Conservation (phyloP, 192 early-diverging fungal genomes). For the Gaertneriomyces sp. region DNA sequence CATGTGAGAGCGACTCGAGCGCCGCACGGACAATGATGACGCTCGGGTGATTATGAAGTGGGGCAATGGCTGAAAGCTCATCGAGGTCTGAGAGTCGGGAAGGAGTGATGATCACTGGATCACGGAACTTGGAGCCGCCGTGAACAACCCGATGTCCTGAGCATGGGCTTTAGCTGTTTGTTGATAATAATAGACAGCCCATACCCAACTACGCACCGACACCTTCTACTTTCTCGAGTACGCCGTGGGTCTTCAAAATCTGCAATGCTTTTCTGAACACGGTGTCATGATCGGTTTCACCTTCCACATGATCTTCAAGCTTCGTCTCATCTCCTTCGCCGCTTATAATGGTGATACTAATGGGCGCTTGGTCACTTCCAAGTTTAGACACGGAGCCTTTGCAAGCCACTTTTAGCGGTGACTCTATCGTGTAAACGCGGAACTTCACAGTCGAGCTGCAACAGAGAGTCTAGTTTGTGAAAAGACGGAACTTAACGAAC, state of each 20-base stretch:
- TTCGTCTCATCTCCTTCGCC: neutral
- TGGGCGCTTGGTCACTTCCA: conserved; percentile 3
- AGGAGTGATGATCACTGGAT: conserved; percentile 2
- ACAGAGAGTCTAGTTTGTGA: neutral
- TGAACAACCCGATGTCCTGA: conserved; percentile 28
- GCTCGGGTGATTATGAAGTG: conserved; percentile 27
- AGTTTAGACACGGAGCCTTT: conserved; percentile 24
- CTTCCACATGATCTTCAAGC: neutral
- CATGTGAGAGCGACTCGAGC: conserved; percentile 3
- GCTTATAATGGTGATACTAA: neutral
- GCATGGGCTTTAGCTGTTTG: neutral
- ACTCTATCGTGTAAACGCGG: conserved; percentile 7
- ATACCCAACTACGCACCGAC: neutral
- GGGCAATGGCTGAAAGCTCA: conserved; percentile 24
- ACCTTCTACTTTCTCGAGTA: neutral
- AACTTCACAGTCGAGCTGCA: conserved; percentile 30
- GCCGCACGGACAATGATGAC: conserved; percentile 16
- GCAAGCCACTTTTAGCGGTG: neutral
- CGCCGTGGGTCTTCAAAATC: neutral
- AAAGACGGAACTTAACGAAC: neutral
- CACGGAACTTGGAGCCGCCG: conserved; percentile 15
- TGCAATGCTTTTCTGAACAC: conserved; percentile 17
- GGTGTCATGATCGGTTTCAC: conserved; percentile 10
- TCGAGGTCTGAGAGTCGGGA: conserved; percentile 13
- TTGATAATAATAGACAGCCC: neutral